Base-by-base conservation (phyloP, 2,329 filamentous ascomycete species). In the Pyrenophora graminea region DNA sequence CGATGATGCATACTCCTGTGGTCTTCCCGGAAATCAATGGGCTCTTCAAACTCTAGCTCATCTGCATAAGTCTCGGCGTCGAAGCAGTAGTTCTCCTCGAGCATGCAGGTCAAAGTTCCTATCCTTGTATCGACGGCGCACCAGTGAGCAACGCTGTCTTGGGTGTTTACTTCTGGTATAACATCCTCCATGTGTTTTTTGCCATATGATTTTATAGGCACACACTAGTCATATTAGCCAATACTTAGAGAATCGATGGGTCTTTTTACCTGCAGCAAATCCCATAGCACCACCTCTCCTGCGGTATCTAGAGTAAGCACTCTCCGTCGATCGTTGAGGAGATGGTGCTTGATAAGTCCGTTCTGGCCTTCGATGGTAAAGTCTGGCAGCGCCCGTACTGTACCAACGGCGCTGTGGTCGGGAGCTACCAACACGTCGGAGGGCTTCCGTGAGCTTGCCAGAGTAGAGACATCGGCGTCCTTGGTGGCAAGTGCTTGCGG, bases 11-110 rank as follows among this genome's bases (percentile, higher is more conserved):
- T 82, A 93, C 90, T 96, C 76, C 94, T 85, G 76, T 97, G 93
- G 64, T 99, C 94, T 64, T 97, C 93, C 50, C 88, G 82, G 67
- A 96, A 96, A 10, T 92, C 87, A 15, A 89, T 79, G n/a, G 84
- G 79, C 56, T 91, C 87, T 9, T 88, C 82, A 47, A 93, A 63
- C 34, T 86, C 80, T 31, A 95, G 77, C 74, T 97, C 92, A 69
- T 99, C 94, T 1, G 91, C 93, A 70, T 99, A 99, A 73, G 96
- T 89, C 68, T 99, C 94, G 13, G 92, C 94, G 74, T 99, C 94
- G 63, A 99, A 99, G 71, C 92, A 97, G 62, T 95, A 95, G 66
- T 94, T 95, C 34, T 92, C 90, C 68, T 99, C 94, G 15, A 99
- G 75, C 15, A 95, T 87, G 3, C 97, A 93, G 2, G 91, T 93